Base-by-base conservation (phyloP, 2,329 filamentous ascomycete species). In the Tympanopsis confertula region DNA sequence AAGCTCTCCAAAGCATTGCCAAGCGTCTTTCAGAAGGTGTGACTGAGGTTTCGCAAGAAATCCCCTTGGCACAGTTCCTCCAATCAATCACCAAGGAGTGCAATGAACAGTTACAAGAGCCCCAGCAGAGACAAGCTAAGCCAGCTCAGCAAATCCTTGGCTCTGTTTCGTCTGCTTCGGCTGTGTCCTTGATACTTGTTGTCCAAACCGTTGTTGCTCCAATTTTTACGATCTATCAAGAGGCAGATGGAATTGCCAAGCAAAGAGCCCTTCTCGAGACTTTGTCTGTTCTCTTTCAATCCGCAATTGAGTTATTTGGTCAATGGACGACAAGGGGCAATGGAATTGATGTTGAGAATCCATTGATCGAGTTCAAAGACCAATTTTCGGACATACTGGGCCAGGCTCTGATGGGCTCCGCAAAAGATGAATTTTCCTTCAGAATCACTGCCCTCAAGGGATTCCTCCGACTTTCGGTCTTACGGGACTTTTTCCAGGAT, bases 111-210 rank as follows among this genome's bases (percentile, higher is more conserved):
- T 60, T 82, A 3, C 73, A 76, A 47, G 77, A 82, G 49, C 78
- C 78, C 5, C 76, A 78, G 33, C 78, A 77, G 4, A 81, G 81
- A 50, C 74, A 82, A 49, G 79, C 78, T 3, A 73, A 74, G 47
- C 75, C 75, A 7, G 68, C 75, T 3, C 74, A 74, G 14, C 67
- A 71, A 19, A 79, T 82, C 14, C 50, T 82, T 13, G 60, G 66
- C 26, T 68, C 67, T 5, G 56, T 78, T 10, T 68, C 74, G 2
- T 62, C 67, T 35, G 68, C 73, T 4, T 75, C 73, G 14, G 54
- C 64, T 1, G 53, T 65, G 14, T 65, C 76, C 1, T 74, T 73
- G 37, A 67, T 68, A 37, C 60, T 71, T 30, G 53, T 80, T 7
- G 57, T 75, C 7, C 66, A 72, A 47, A 65, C 67, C 4, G 61